phyloP scores from a whole-genome alignment of 345 rosid genomes.

The Nephelium lappaceum region DNA sequence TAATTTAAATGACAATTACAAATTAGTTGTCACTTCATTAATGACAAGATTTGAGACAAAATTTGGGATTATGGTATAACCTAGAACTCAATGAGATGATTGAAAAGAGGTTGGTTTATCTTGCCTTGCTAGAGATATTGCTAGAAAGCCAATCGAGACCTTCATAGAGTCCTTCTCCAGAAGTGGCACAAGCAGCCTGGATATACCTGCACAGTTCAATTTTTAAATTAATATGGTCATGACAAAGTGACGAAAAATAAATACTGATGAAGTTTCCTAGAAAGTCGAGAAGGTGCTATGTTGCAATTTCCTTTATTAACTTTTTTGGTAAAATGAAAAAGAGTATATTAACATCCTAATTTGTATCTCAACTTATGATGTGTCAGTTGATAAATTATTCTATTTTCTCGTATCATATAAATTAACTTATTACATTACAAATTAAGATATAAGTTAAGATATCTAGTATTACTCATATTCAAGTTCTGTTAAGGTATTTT shows the following conservation, averaged over 20 bases:
- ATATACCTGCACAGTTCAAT: constrained; percentile 46
- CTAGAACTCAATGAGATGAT: not conserved
- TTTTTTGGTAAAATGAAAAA: not conserved
- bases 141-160: constrained; percentile 74
- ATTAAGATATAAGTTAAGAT: too few species aligned
- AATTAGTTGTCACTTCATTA: too few species aligned
- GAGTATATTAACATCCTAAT: too few species aligned
- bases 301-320: not conserved
- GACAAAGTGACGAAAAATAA: not conserved
- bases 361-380: too few species aligned
- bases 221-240: not conserved
- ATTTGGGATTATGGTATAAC: too few species aligned
- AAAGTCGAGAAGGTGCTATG: too few species aligned
- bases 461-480: not conserved
- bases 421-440: too few species aligned
- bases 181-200: constrained; percentile 67
- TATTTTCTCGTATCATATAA: too few species aligned
- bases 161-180: constrained; percentile 71
- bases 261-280: not conserved
- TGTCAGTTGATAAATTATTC: too few species aligned
- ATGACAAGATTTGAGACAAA: too few species aligned
- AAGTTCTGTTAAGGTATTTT: not conserved
- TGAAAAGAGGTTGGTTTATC: constrained; percentile 19
- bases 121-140: constrained; percentile 58
- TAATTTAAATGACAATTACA: too few species aligned